phyloP scores from a whole-genome alignment of 352 stramenopile species.

The Globisporangium camurandrum region DNA sequence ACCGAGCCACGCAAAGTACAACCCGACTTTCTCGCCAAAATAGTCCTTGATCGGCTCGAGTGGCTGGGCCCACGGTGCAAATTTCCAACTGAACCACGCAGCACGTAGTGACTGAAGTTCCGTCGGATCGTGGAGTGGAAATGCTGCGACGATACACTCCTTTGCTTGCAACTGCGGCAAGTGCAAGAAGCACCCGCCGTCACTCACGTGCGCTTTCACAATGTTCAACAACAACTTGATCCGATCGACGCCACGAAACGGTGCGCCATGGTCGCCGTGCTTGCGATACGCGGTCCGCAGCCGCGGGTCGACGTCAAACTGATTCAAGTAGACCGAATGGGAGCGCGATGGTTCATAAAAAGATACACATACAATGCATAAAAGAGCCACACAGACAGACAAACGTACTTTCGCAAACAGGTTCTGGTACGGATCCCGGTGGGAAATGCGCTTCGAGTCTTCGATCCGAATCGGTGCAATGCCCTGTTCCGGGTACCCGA shows the following conservation, averaged over 20 bases:
- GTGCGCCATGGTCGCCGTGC: constrained; percentile 57
- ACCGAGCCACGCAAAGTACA: constrained; percentile 97
- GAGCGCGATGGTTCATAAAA: too few relatives aligned
- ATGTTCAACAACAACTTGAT: constrained; percentile 75
- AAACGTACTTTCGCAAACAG: constrained; percentile 50
- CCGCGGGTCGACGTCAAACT: constrained; percentile 54
- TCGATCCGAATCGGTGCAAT: constrained; percentile 64
- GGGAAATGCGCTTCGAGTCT: constrained; percentile 34
- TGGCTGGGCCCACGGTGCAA: constrained; percentile 53
- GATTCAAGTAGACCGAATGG: too few relatives aligned
- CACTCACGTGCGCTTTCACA: constrained; percentile 39
- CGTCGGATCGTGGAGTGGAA: constrained; percentile 47
- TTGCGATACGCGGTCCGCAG: constrained; percentile 62
- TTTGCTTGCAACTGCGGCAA: constrained; percentile 39
- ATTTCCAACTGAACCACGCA: constrained; percentile 63
- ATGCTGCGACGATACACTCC: constrained; percentile 51
- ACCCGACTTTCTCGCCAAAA: constrained; percentile 88
- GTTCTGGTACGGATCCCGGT: constrained; percentile 57
- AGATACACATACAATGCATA: too few relatives aligned
- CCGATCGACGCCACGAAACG: constrained; percentile 53
- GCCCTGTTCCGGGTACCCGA: constrained; percentile 42
- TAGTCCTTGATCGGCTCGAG: constrained; percentile 69
- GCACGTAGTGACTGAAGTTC: constrained; percentile 36
- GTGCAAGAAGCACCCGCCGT: constrained; percentile 57
- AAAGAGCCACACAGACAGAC: constrained; percentile 7